Evolutionary conservation across 495 filamentous ascomycete species (phyloP).

Genomic region (Aspergillus kassunensis): DNA sequence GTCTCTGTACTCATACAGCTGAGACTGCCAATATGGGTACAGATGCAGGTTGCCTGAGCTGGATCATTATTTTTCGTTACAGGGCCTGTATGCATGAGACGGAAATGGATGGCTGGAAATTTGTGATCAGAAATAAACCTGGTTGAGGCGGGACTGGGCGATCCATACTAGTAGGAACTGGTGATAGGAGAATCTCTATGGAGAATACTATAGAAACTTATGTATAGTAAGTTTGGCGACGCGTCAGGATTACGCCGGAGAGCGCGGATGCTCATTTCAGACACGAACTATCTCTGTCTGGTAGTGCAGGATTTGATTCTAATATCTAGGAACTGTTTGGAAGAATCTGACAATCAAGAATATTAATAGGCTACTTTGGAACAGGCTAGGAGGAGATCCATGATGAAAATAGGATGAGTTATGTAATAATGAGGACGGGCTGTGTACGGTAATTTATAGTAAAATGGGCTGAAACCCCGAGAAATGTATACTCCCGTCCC

Average conservation of each 20-base stretch:
- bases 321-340: too few species aligned
- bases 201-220: too few species aligned
- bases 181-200: background rate
- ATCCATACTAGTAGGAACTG: slow-evolving; percentile 17
- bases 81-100: background rate
- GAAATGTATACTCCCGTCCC: background rate
- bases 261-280: slow-evolving; percentile 1
- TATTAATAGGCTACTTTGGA: background rate
- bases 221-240: too few species aligned
- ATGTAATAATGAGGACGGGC: background rate
- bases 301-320: background rate
- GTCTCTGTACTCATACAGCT: background rate
- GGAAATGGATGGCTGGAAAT: background rate
- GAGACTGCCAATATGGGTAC: too few species aligned
- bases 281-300: too few species aligned
- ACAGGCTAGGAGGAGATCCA: too few species aligned
- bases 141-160: slow-evolving; percentile 16
- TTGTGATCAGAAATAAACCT: slow-evolving; percentile 14
- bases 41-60: too few species aligned
- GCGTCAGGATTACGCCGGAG: background rate
- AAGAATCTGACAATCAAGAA: background rate
- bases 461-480: background rate
- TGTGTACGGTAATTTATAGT: background rate
- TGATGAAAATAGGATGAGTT: background rate
- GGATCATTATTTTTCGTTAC: background rate